Conservation (phyloP, 2,329 filamentous ascomycete species). For the Fusarium equiseti region DNA sequence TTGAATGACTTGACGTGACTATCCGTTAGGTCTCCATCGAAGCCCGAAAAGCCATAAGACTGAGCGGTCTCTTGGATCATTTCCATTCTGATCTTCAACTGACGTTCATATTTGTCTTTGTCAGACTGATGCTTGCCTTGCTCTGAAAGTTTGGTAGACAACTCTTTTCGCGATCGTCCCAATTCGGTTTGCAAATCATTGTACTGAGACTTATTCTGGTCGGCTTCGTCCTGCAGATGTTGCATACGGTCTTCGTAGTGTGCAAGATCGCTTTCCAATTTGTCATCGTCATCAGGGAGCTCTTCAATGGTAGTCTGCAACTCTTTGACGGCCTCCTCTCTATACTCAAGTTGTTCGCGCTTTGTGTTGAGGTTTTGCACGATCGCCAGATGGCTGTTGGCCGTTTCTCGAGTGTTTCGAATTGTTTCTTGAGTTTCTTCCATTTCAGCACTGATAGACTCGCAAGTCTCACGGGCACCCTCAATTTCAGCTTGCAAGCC, state of each 20-base stretch:
- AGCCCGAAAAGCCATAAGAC: slow-evolving; percentile 84
- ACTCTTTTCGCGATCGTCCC: slow-evolving; percentile 57
- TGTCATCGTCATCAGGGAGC: slow-evolving; percentile 81
- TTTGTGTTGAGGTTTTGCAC: slow-evolving; percentile 82
- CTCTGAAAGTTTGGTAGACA: slow-evolving; percentile 69
- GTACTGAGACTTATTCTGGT: slow-evolving; percentile 73
- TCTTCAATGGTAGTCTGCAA: slow-evolving; percentile 80
- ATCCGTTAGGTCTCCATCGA: slow-evolving; percentile 82
- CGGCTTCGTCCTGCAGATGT: slow-evolving; percentile 72
- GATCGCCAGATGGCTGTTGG: slow-evolving; percentile 79
- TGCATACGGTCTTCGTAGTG: slow-evolving; percentile 82
- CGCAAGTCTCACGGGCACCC: slow-evolving; percentile 67
- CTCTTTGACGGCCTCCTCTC: slow-evolving; percentile 77
- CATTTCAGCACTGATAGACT: slow-evolving; percentile 70
- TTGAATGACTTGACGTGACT: slow-evolving; percentile 80
- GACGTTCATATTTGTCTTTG: slow-evolving; percentile 86
- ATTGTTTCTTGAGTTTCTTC: slow-evolving; percentile 68
- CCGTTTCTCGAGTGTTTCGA: slow-evolving; percentile 77
- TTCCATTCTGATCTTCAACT: slow-evolving; percentile 76
- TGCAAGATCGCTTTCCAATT: slow-evolving; percentile 76
- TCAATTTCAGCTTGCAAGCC: slow-evolving; percentile 76
- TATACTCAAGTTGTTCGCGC: slow-evolving; percentile 77
- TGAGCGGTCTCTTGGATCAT: slow-evolving; percentile 84
- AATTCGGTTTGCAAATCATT: slow-evolving; percentile 69
- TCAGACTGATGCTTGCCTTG: slow-evolving; percentile 86